Evolutionary conservation across 2,329 filamentous ascomycete species (phyloP).

Genomic region (Neonectria neomacrospora): DNA sequence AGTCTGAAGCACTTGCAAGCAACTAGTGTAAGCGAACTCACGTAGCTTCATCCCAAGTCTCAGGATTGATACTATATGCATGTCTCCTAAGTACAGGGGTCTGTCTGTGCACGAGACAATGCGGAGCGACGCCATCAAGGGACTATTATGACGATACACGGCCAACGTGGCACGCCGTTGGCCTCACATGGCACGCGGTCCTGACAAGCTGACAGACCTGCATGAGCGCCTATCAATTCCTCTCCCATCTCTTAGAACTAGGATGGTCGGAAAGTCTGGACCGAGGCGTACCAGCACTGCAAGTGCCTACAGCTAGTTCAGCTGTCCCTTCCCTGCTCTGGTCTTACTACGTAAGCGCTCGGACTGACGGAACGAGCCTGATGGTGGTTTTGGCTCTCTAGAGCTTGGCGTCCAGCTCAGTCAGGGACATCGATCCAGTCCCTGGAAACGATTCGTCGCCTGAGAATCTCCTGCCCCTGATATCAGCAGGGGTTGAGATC

Average conservation of each 20-base stretch:
- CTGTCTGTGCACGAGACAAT: constrained; percentile 28
- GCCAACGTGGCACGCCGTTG: constrained; percentile 22
- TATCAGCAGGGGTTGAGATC: constrained; percentile 33
- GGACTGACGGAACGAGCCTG: constrained; percentile 16
- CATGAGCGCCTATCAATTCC: constrained; percentile 8
- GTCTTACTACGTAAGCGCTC: constrained; percentile 3
- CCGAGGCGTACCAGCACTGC: neutral
- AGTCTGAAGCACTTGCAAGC: neutral
- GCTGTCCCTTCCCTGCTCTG: constrained; percentile 7
- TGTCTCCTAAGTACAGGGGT: constrained; percentile 16
- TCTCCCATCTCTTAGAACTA: neutral
- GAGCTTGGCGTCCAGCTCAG: constrained; percentile 46
- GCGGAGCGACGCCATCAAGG: constrained; percentile 17
- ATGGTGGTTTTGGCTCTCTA: constrained; percentile 33
- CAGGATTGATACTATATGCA: neutral
- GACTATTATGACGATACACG: constrained; percentile 24
- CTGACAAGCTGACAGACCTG: neutral
- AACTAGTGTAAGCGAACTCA: neutral
- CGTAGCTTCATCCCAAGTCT: constrained; percentile 5
- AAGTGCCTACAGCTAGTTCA: constrained; percentile 15
- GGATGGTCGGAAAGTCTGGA: constrained; percentile 4
- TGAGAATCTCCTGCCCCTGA: constrained; percentile 56
- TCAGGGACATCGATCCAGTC: constrained; percentile 51
- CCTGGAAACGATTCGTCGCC: constrained; percentile 67
- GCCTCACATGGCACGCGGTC: neutral